Conservation (phyloP, 352 stramenopile species). For the Phytophthora quininea region DNA sequence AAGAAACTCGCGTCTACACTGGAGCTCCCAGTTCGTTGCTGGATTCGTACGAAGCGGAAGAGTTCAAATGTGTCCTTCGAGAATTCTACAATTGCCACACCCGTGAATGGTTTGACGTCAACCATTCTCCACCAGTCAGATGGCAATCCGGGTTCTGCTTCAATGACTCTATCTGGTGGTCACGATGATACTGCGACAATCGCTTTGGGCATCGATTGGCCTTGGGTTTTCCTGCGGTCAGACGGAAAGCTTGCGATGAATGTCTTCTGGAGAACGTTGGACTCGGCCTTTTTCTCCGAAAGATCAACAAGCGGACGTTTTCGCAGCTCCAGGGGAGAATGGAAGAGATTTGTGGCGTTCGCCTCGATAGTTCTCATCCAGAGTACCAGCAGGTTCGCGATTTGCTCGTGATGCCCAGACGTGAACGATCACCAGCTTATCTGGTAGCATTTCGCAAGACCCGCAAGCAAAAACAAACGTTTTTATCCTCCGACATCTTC, state of each 20-base stretch:
- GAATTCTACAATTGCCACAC: constrained; percentile 1
- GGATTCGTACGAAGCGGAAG: constrained; percentile 59
- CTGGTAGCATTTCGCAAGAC: constrained; percentile 58
- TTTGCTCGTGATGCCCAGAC: constrained; percentile 49
- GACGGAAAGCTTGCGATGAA: constrained; percentile 88
- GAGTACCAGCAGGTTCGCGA: constrained; percentile 46
- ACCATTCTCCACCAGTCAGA: not conserved
- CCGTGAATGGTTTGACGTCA: constrained; percentile 1
- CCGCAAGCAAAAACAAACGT: constrained; percentile 58
- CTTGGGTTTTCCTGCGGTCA: constrained; percentile 79
- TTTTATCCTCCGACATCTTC: constrained; percentile 66
- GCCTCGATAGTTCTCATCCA: constrained; percentile 32
- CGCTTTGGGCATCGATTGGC: constrained; percentile 65
- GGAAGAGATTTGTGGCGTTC: constrained; percentile 46
- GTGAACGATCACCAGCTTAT: constrained; percentile 48
- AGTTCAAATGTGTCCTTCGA: constrained; percentile 5
- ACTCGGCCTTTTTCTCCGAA: constrained; percentile 67
- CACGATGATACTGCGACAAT: constrained; percentile 14
- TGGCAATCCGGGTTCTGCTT: not conserved
- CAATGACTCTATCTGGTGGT: not conserved
- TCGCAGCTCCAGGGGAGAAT: constrained; percentile 34
- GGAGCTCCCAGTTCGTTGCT: constrained; percentile 53
- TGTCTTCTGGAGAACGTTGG: constrained; percentile 78
- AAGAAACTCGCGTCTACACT: constrained; percentile 46
- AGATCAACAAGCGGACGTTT: constrained; percentile 50